Evolutionary conservation across 768 basidiomycete genomes (phyloP).

Genomic region (Auricularia cornea): DNA sequence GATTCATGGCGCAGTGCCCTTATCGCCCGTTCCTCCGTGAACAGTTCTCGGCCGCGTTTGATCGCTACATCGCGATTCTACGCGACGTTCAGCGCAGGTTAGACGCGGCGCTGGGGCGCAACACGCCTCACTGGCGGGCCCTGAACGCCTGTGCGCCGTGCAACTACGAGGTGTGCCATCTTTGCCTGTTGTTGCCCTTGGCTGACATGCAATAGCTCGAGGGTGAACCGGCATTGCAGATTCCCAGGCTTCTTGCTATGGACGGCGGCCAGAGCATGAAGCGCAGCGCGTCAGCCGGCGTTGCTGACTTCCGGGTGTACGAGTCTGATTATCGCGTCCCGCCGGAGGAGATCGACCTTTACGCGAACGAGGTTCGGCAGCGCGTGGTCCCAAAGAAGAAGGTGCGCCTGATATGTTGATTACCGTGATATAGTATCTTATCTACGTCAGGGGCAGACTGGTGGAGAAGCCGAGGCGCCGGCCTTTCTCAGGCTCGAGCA

Average conservation of each 20-base stretch:
- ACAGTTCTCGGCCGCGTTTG: slow-evolving; percentile 8
- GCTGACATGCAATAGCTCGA: neutral
- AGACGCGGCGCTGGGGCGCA: slow-evolving; percentile 5
- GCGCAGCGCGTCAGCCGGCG: neutral
- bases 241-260: neutral
- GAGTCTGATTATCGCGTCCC: neutral
- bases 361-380: neutral
- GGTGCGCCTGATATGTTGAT: neutral
- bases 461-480: too few species aligned
- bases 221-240: neutral
- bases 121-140: slow-evolving; percentile 8
- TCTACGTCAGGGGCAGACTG: too few species aligned
- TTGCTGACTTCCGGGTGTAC: neutral
- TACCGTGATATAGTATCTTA: too few species aligned
- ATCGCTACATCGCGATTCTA: slow-evolving; percentile 6
- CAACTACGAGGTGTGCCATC: neutral
- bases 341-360: neutral
- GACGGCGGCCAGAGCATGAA: neutral
- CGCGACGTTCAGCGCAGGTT: slow-evolving; percentile 1
- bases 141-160: slow-evolving; percentile 9
- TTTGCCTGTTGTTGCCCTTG: neutral
- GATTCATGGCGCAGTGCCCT: slow-evolving; percentile 1
- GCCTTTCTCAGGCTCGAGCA: too few species aligned
- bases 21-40: neutral
- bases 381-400: neutral